Base-by-base conservation (phyloP, 2,329 filamentous ascomycete species). In the Cladosporium sp. region DNA sequence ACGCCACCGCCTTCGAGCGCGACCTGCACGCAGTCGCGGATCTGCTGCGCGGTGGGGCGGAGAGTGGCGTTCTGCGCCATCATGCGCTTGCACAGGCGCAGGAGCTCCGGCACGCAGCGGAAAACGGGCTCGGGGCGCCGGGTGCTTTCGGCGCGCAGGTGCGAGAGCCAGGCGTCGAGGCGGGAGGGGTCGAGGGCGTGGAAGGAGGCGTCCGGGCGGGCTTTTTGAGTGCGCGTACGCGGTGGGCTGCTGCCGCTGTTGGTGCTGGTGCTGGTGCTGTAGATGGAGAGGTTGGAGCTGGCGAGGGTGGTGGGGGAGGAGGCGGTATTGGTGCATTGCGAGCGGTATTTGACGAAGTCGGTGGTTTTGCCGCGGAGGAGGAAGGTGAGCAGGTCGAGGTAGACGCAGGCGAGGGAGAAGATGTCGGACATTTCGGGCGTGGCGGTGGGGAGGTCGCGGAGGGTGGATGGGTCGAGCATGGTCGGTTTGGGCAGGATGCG, bases 321-420 rank as follows among this genome's bases (percentile, higher is more conserved):
- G 3, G 41, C 30, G 37, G 39, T 51, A 22, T 20, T 79, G 7
- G 38, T 38, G 44, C 45, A 47, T 22, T 49, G 45, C 6, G 39
- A 77, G 5, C 87, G 82, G 63, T 88, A 83, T 19, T 80, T 76
- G 29, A 80, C 73, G 61, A 89, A 89, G 20, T 83, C 79, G 43
- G 80, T 77, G 1, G 80, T 76, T 47, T 83, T 80, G 57, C 84
- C 83, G 64, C 88, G 87, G 53, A 89, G 68, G 51, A 87, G 72
- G 61, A 87, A 83, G 18, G 82, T 83, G 17, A 89, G 63, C 24
- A 90, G 77, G 56, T 91, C 86, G 13, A 89, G 72, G 54, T 86
- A 86, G 45, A 89, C 76, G 64, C 85, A 87, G 8, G 82, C 86
- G 1, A 89, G 73, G 3, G 85, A 87, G 68, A 86, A 91, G 17